Conservation (phyloP, 1,284 basidiomycete species). For the Puccinia triticina region DNA sequence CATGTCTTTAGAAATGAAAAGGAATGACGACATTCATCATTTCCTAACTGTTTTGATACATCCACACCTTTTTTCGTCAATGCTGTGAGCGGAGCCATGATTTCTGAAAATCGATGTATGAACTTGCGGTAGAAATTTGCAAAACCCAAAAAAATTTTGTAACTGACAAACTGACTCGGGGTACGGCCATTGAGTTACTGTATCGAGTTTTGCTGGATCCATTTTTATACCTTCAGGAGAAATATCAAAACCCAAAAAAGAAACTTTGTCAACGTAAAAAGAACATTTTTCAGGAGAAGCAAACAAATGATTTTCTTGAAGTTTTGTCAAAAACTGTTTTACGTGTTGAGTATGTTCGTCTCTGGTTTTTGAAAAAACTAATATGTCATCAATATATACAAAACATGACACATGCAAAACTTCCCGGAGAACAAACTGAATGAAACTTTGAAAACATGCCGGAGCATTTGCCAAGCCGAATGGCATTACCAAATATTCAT, state of each 20-base stretch:
- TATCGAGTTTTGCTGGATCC: neutral
- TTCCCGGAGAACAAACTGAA: constrained; percentile 31
- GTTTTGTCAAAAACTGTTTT: neutral
- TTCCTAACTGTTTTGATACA: no score
- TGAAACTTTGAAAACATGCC: constrained; percentile 31
- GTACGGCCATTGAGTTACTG: neutral
- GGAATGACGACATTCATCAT: no score
- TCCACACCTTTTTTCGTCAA: neutral
- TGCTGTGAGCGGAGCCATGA: neutral
- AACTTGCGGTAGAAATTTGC: neutral
- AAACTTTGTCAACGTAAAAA: neutral
- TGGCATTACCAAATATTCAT: neutral
- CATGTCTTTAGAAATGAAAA: no score
- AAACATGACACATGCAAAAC: constrained; percentile 20
- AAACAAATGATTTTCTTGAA: constrained; percentile 2
- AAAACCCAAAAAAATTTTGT: neutral
- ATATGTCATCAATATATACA: constrained; percentile 39
- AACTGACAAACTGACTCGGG: no score
- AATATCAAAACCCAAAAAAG: neutral
- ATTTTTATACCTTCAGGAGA: neutral
- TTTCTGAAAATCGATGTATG: neutral
- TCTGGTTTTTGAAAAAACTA: constrained; percentile 35
- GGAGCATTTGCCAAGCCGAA: constrained; percentile 21
- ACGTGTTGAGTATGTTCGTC: neutral
- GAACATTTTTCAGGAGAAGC: constrained; percentile 16